A percentile compares a stretch with the other conserved stretches of the same genome.
These are phyloP conservation scores for Vitellaria paradoxa DNA, from an alignment of 179 eudicot genomes.

Conservation along the genomic window DNA sequence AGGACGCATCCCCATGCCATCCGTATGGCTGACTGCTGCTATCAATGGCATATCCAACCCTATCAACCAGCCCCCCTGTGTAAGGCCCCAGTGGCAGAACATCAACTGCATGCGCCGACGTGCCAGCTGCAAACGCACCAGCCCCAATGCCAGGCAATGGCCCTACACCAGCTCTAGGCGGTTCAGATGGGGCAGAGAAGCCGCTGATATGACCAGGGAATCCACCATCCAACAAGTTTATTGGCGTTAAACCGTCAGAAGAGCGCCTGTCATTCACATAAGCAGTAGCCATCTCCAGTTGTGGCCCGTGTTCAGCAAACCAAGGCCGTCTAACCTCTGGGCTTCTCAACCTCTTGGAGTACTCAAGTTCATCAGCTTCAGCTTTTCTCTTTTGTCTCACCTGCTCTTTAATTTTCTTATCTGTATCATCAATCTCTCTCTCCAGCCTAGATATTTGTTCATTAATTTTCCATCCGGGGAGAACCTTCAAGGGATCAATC, in stretches of 20 bases:
- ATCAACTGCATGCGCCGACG: background rate
- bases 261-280: slow-evolving; percentile 9
- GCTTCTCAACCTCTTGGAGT: slow-evolving; percentile 11
- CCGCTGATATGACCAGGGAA: slow-evolving; percentile 7
- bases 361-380: slow-evolving; percentile 17
- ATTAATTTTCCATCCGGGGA: slow-evolving; percentile 29
- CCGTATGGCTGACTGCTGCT: slow-evolving; percentile 16
- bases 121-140: slow-evolving; percentile 6
- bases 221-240: slow-evolving; percentile 10
- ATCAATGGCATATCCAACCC: slow-evolving; percentile 8
- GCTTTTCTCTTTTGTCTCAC: slow-evolving; percentile 30
- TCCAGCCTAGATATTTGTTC: slow-evolving; percentile 31
- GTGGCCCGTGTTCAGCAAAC: slow-evolving; percentile 15
- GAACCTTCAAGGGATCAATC: slow-evolving; percentile 33
- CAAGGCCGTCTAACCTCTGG: slow-evolving; percentile 32
- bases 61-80: slow-evolving; percentile 13
- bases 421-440: slow-evolving; percentile 32
- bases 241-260: background rate
- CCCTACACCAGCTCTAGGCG: slow-evolving; percentile 25
- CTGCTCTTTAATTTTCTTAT: slow-evolving; percentile 26
- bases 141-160: slow-evolving; percentile 9
- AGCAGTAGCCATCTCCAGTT: slow-evolving; percentile 6
- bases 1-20: slow-evolving; percentile 19
- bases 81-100: slow-evolving; percentile 13
- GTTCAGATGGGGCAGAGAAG: slow-evolving; percentile 20